Conservation (phyloP, 306 rosid species). For the Carpinus fangiana region DNA sequence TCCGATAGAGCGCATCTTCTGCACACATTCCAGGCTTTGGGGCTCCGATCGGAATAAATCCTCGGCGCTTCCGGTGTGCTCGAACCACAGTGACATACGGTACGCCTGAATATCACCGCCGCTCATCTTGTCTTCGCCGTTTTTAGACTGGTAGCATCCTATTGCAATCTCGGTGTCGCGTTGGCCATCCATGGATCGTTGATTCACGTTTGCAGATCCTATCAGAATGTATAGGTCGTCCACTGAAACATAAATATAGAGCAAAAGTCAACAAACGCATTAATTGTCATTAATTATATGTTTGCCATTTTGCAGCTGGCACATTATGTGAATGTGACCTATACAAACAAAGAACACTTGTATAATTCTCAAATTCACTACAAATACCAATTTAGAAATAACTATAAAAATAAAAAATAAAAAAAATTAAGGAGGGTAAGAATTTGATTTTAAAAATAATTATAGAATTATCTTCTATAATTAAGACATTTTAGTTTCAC, state of each 20-base stretch:
- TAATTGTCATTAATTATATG: background rate
- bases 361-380: too few species aligned
- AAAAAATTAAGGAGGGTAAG: too few species aligned
- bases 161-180: slow-evolving; percentile 93
- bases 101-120: slow-evolving; percentile 55
- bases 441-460: too few species aligned
- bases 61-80: slow-evolving; percentile 53
- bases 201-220: slow-evolving; percentile 98
- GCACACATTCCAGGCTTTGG: slow-evolving; percentile 42
- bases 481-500: too few species aligned
- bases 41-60: slow-evolving; percentile 38
- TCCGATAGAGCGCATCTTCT: slow-evolving; percentile 41
- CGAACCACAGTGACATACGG: slow-evolving; percentile 84
- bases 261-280: background rate
- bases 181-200: slow-evolving; percentile 89
- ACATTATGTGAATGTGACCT: too few species aligned
- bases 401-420: too few species aligned
- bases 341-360: too few species aligned
- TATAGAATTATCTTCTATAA: too few species aligned
- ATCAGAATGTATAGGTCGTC: slow-evolving; percentile 81
- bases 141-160: slow-evolving; percentile 64
- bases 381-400: too few species aligned
- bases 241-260: slow-evolving; percentile 50
- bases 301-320: too few species aligned
- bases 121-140: slow-evolving; percentile 16